Base-by-base conservation (phyloP, 305 asterid species). In the Fraxinus xanthoxyloides region DNA sequence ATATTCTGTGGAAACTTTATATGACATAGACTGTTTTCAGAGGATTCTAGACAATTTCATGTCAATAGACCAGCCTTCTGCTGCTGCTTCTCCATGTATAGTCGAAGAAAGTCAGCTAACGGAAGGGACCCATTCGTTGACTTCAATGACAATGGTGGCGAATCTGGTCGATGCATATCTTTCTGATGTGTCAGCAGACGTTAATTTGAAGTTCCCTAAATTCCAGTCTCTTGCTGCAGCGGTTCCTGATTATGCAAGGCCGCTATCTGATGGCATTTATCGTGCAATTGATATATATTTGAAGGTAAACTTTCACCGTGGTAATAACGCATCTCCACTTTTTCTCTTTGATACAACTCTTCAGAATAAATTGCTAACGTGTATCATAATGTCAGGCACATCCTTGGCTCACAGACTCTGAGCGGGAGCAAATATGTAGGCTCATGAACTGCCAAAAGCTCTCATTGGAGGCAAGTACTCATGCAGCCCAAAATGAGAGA, bases 401-500 rank as follows among this genome's bases (percentile, higher is more conserved):
- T 81, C 97, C 98, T 0, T 96, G 99, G 99, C 89, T 96, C 36
- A 86, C 93, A 2, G 97, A 93, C 70, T 46, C 73, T 0, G 98
- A 96, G 77, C 77, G 97, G 78, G 99, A 96, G 85, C 98, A 94
- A 78, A 90, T 93, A 5, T 96, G 98, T 76, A 85, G 94, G 76
- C 88, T 93, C 4, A 92, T 96, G 98, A 96, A 96, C 76, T 90
- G 93, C 86, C 97, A 94, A 75, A 96, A 96, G 90, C 97, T 96
- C 0, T 96, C 98, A 1, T 36, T 94, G 73, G 99, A 96, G 76
- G 99, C 98, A 12, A 93, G 94, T 90, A 94, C 97, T 0, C 98
- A 95, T 54, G 99, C 98, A 0, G 99, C 99, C 0, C 97, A 94
- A 78, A 95, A 94, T 51, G 98, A 95, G 91, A 88, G 98, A 88